Evolutionary conservation across 345 rosid species (phyloP), one percentile per base, ranked within the genome.

Genomic region (Zanthoxylum bungeanum): DNA sequence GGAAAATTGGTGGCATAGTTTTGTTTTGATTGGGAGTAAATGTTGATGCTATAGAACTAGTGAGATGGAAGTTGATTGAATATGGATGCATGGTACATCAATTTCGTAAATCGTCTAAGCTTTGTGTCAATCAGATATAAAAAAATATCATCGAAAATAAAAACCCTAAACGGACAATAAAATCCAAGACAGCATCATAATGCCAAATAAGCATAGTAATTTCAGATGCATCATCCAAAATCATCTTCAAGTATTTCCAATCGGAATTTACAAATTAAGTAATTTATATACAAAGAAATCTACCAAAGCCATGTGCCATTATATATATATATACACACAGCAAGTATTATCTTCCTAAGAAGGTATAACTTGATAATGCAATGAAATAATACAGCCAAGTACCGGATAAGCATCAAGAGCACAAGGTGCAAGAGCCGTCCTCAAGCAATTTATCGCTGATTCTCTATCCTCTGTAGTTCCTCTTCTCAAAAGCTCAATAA

Each of bases 321-420:
- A n/a, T n/a, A n/a, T n/a, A n/a, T 0, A 12, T 25, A 5, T 62
- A n/a, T 30, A 40, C 12, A 40, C 2, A 14, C 5, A 7, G 47
- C 44, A 61, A 12, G n/a, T 9, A 61, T 61, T 49, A 12, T 22
- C 19, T 37, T 12, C 25, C 66, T 5, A 22, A 62, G 59, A 12
- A 67, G 66, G 60, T 64, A 65, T 25, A 40, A 46, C 56, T 30
- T 9, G 27, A 53, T 21, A n/a, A 44, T 31, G 27, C 17, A 72
- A 37, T 11, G 22, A 66, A 8, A 34, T 7, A 68, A 28, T 19
- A 66, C 5, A 5, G 19, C 16, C 16, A 52, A 59, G 22, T 80
- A 94, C 98, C 81, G 98, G 98, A 82, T 94, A 94, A 27, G 98
- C 98, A 80, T 92, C 90, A 66, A 94, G 97, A 70, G 98, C 98